Percentiles rank a stretch among this genome's conserved stretches.
Conservation (phyloP, 257 asterid species). For the Perilla frutescens region DNA sequence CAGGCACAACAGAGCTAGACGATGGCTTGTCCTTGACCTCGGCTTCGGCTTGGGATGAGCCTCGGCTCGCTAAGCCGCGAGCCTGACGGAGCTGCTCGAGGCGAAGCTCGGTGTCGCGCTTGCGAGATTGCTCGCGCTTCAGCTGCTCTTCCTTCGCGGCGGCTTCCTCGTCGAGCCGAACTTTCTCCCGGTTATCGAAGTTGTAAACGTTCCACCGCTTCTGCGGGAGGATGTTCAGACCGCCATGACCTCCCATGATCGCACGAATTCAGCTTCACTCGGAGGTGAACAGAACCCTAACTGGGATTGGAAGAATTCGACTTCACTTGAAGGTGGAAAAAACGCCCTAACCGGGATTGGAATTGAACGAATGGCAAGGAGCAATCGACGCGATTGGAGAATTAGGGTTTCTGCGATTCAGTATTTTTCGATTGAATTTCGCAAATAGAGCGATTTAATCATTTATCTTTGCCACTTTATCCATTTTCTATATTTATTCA, state of each 20-base stretch:
- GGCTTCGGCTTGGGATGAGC: slow-evolving; percentile 33
- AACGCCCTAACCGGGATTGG: slow-evolving; percentile 16
- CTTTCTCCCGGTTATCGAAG: slow-evolving; percentile 92
- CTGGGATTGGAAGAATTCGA: not conserved
- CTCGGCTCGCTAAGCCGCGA: slow-evolving; percentile 58
- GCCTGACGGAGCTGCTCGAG: slow-evolving; percentile 84
- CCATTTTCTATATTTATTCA: no score
- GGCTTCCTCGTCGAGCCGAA: slow-evolving; percentile 84
- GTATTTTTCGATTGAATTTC: not conserved
- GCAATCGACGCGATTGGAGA: not conserved
- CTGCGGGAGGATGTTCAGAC: slow-evolving; percentile 93
- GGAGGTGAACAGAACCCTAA: slow-evolving; percentile 20
- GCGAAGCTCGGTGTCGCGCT: slow-evolving; percentile 72
- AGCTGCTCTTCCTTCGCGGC: slow-evolving; percentile 95
- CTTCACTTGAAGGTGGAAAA: not conserved
- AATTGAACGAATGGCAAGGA: not conserved
- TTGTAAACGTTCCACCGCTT: slow-evolving; percentile 98
- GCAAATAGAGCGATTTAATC: not conserved
- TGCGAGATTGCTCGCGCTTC: slow-evolving; percentile 80
- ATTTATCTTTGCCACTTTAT: no score
- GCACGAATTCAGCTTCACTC: not conserved
- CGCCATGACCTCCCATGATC: slow-evolving; percentile 97
- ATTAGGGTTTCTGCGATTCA: not conserved
- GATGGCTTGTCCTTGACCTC: slow-evolving; percentile 41
- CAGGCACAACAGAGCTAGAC: slow-evolving; percentile 25